Conservation (phyloP, 441 rosid species). For the Populus trichocarpa region DNA sequence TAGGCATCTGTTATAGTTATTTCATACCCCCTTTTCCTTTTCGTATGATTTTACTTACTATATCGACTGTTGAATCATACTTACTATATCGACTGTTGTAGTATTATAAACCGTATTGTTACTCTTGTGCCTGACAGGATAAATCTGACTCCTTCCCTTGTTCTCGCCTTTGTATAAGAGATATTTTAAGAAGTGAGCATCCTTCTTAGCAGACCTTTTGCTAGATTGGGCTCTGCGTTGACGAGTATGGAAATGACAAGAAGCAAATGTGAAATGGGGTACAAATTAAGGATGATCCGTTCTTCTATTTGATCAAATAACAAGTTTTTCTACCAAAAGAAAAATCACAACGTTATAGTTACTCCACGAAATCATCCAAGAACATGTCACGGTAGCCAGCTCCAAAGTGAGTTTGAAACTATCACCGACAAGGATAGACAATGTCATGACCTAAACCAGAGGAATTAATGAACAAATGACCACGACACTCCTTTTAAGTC, state of each 20-base stretch:
- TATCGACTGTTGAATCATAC: neutral
- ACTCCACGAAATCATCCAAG: too few species aligned
- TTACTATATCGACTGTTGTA: neutral
- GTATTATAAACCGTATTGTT: neutral
- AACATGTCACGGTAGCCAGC: neutral
- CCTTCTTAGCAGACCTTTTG: neutral
- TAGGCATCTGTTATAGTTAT: neutral
- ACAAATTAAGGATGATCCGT: too few species aligned
- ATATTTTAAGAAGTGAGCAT: constrained; percentile 5
- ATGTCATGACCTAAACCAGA: constrained; percentile 10
- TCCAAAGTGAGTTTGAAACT: neutral
- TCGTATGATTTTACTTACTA: neutral
- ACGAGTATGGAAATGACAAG: too few species aligned
- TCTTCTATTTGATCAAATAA: too few species aligned
- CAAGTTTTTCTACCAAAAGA: too few species aligned
- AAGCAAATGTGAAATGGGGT: too few species aligned
- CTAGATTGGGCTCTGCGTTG: too few species aligned
- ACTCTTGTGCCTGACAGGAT: neutral
- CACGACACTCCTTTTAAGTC: neutral
- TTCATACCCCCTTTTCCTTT: neutral
- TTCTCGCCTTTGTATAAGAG: neutral
- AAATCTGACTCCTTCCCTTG: neutral
- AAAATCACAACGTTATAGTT: too few species aligned
- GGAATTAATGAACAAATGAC: neutral
- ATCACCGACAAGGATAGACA: neutral